A percentile compares a stretch with the other conserved stretches of the same genome.
These are phyloP conservation scores for Stellera chamaejasme DNA, from an alignment of 345 rosid species.

Conservation along the genomic window DNA sequence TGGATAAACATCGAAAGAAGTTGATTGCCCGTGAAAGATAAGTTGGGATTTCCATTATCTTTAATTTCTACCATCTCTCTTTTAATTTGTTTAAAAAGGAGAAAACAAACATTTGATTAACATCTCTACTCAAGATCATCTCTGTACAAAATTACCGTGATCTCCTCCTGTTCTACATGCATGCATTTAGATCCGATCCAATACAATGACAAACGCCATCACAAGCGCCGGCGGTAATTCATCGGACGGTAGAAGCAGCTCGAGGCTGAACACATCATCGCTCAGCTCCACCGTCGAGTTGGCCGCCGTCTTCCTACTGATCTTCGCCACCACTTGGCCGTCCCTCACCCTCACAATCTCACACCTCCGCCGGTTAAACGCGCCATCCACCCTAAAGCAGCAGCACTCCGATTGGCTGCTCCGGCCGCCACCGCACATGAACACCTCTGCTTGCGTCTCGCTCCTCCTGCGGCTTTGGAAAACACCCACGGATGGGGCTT, in stretches of 20 bases:
- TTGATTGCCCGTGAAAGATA: too few species aligned
- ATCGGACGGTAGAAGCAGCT: conserved; percentile 16
- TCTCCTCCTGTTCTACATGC: too few species aligned
- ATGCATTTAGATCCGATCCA: conserved; percentile 31
- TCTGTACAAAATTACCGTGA: too few species aligned
- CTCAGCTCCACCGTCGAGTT: conserved; percentile 25
- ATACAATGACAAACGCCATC: conserved; percentile 36
- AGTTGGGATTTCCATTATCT: too few species aligned
- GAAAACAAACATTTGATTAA: too few species aligned
- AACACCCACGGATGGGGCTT: conserved; percentile 16
- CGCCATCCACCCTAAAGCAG: conserved; percentile 29
- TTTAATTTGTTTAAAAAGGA: too few species aligned
- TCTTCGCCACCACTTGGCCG: conserved; percentile 6
- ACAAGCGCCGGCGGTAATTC: conserved; percentile 26
- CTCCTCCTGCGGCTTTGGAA: conserved; percentile 1
- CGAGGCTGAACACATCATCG: conserved; percentile 41
- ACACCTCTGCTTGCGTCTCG: conserved; percentile 27
- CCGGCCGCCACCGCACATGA: conserved; percentile 8
- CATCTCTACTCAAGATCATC: too few species aligned
- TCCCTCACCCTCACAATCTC: background rate
- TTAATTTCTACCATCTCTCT: too few species aligned
- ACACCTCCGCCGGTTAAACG: conserved; percentile 17
- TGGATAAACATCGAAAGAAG: too few species aligned
- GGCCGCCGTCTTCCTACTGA: background rate
- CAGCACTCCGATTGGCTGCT: conserved; percentile 8